Base-by-base conservation (phyloP, 169 alveolate genomes). In the Miamiensis avidus region DNA sequence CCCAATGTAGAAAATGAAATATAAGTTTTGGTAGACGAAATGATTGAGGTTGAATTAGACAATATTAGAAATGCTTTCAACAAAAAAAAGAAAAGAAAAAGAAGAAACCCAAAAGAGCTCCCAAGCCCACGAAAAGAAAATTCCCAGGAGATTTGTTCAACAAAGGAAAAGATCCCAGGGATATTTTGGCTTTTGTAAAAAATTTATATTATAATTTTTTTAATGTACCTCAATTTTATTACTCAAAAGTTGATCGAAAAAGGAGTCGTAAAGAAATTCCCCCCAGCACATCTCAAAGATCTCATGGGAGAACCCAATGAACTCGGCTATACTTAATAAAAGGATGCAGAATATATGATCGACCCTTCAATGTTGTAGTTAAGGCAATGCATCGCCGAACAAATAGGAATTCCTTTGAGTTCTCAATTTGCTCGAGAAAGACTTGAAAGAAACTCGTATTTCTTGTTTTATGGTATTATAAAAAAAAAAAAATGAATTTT, bases 311-410 rank as follows among this genome's bases (percentile, higher is more conserved):
- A 86, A 74, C 88, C 91, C 73, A 92, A 89, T 77, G 91, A 83
- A 29, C 87, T 94, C 69, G 92, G 94, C 0, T 82, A 84, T 29
- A 32, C 69, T 20, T 33, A 74, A 33, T 85, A 85, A 65, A 32
- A 76, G 25, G 84, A 82, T 15, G 65, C 49, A 1, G 29, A 65
- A 30, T 69, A 74, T 31, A 86, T 85, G 74, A 91, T 90, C 6
- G 97, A 93, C 87, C 96, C 96, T n/a, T 92, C 96, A n/a, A 89
- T 90, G 86, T 95, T 95, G 72, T 87, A 92, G 87, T 88, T 94
- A 29, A 85, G 96, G 76, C 91, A 91, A 76, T 25, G 34, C 65
- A 87, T 95, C 34, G 93, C 94, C 28, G 96, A 93, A 85, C 89
- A 86, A 75, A 82, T 88, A 16, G 93, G 91, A 28, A 87, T 95